Base-by-base conservation (phyloP, 352 stramenopile species). In the Pythium apleroticum region DNA sequence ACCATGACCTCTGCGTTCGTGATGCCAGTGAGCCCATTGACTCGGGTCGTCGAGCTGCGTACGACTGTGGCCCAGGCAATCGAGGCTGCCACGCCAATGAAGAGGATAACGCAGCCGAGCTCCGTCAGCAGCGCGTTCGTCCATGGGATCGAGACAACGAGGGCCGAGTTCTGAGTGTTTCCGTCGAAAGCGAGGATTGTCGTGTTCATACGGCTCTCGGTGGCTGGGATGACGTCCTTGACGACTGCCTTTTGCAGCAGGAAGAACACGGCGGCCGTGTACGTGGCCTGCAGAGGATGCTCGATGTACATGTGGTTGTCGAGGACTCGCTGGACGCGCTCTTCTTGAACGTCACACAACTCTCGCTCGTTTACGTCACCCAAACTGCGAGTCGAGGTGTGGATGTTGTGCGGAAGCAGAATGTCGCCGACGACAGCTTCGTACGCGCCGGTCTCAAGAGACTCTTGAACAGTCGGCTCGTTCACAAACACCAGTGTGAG, bases 261-360 rank as follows among this genome's bases (percentile, higher is more conserved):
- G 20, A 50, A 50, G 20, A 50, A 50, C n/a, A 28, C 20, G 20
- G n/a, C 43, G 9, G 43, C 43, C 8, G 43, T 50, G 20, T 50
- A 50, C 7, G 43, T 30, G 3, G 43, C 43, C 20, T 50, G 43
- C 19, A 50, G 43, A 14, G 43, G 43, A 15, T 50, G 20, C 43
- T 50, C 43, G 43, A 50, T 50, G 43, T 50, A 50, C 43, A 12
- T 30, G 43, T 50, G 43, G 43, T 50, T 50, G 43, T 50, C 43
- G 4, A 50, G 41, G n/a, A 49, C 41, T 5, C 41, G 41, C n/a
- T 49, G 41, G 4, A 49, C n/a, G 41, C 41, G 41, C 20, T 49
- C 41, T 15, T 49, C 41, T 49, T 12, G 2, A 17, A 39, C 11
- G 7, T 17, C 3, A 17, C 33, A 41, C 33, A 41, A 4, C 7